A percentile compares a stretch with the other conserved stretches of the same genome.
These are phyloP conservation scores for Psidium friedrichsthalianum DNA, from an alignment of 345 rosid species.

Conservation along the genomic window DNA sequence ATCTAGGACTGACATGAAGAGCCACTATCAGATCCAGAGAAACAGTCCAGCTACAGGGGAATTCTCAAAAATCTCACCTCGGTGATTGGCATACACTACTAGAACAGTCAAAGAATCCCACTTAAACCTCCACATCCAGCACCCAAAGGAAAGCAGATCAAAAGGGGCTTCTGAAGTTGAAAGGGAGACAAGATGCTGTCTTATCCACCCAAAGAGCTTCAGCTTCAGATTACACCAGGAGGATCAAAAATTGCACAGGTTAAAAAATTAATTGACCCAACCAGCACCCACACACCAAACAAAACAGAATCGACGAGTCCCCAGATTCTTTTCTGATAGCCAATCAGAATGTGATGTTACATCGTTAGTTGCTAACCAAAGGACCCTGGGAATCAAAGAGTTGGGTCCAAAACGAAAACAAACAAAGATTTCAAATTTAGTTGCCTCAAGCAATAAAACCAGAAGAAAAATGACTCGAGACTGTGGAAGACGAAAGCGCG, in stretches of 20 bases:
- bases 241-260: neutral
- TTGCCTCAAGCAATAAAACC: slow-evolving; percentile 1
- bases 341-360: slow-evolving; percentile 14
- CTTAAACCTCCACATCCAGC: neutral
- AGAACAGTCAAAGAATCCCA: neutral
- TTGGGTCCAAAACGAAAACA: slow-evolving; percentile 6
- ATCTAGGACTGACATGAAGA: neutral
- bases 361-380: slow-evolving; percentile 17
- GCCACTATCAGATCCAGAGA: neutral
- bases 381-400: slow-evolving; percentile 13
- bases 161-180: neutral
- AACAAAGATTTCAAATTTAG: slow-evolving; percentile 22
- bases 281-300: neutral
- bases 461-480: slow-evolving; percentile 1
- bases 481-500: slow-evolving; percentile 3
- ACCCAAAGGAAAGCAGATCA: neutral
- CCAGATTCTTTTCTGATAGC: slow-evolving; percentile 30
- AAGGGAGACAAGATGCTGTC: neutral
- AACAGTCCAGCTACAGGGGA: neutral
- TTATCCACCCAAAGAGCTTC: neutral
- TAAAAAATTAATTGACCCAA: neutral
- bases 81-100: neutral
- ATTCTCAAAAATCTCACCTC: neutral
- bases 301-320: slow-evolving; percentile 26
- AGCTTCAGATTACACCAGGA: neutral